Evolutionary conservation across 2,329 filamentous ascomycete genomes (phyloP).

Genomic region (Macroventuria anomochaeta): DNA sequence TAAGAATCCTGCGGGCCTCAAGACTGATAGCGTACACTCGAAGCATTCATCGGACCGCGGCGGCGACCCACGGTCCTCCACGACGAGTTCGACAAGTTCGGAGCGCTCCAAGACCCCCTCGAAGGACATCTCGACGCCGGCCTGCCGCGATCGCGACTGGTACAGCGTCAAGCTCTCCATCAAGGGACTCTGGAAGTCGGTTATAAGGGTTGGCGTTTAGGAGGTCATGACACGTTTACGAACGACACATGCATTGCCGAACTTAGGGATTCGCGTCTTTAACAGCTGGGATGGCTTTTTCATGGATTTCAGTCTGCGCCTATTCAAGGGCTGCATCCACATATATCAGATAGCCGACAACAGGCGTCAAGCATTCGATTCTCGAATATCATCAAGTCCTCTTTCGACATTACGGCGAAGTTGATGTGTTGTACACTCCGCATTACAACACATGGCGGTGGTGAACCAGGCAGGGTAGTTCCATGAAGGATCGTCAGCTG

Average conservation of each 20-base stretch:
- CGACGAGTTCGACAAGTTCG: slow-evolving; percentile 33
- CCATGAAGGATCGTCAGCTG: slow-evolving; percentile 6
- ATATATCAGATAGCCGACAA: slow-evolving; percentile 24
- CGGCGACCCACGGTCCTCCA: slow-evolving; percentile 30
- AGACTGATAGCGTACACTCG: slow-evolving; percentile 37
- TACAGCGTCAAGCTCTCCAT: slow-evolving; percentile 39
- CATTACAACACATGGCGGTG: not conserved
- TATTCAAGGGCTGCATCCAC: slow-evolving; percentile 15
- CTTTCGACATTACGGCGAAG: not conserved
- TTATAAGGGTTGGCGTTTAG: slow-evolving; percentile 42
- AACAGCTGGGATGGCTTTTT: slow-evolving; percentile 17
- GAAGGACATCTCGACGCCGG: slow-evolving; percentile 22
- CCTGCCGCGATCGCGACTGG: slow-evolving; percentile 43
- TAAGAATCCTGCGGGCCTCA: slow-evolving; percentile 48
- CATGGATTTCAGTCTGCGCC: slow-evolving; percentile 20
- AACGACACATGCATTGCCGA: slow-evolving; percentile 28
- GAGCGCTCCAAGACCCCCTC: slow-evolving; percentile 30
- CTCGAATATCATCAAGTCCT: slow-evolving; percentile 15
- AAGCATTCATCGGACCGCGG: slow-evolving; percentile 35
- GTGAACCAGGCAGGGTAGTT: not conserved
- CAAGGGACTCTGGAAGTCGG: slow-evolving; percentile 43
- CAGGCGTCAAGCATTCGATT: slow-evolving; percentile 20
- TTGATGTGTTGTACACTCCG: not conserved
- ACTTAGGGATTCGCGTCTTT: slow-evolving; percentile 20
- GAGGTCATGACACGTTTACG: slow-evolving; percentile 32